phyloP scores from a whole-genome alignment of 2,329 filamentous ascomycete genomes.

The Claviceps fusiformis region DNA sequence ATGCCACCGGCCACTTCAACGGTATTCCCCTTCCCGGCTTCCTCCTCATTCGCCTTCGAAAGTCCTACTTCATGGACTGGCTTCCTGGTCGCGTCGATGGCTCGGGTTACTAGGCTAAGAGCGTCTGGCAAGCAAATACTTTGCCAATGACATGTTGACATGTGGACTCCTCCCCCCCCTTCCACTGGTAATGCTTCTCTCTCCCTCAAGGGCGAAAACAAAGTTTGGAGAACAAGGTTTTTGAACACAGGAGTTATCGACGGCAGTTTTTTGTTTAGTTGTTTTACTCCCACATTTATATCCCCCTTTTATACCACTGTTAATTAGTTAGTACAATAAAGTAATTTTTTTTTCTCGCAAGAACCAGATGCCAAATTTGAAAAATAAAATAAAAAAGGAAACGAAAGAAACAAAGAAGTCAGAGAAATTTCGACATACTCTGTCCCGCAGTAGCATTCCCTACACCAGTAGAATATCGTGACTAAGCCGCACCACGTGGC shows the following conservation, averaged over 20 bases:
- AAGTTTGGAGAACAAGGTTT: background rate
- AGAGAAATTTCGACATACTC: background rate
- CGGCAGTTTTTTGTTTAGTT: background rate
- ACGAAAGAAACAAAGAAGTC: background rate
- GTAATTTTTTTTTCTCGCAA: too few relatives aligned
- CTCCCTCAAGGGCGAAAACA: background rate
- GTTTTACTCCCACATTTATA: background rate
- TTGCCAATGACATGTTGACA: background rate
- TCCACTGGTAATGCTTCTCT: background rate
- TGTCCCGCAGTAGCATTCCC: too few relatives aligned
- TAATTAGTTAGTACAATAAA: background rate
- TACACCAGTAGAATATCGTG: background rate
- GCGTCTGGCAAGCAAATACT: too few relatives aligned
- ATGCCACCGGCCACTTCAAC: background rate
- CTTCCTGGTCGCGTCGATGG: background rate
- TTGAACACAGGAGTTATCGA: background rate
- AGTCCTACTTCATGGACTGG: background rate
- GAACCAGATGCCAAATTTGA: background rate
- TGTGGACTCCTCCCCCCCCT: too few relatives aligned
- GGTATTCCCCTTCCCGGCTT: background rate
- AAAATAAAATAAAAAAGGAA: too few relatives aligned
- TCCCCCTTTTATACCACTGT: background rate
- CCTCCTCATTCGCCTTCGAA: background rate
- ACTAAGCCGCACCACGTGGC: background rate
- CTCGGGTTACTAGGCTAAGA: background rate